A percentile compares a stretch with the other conserved stretches of the same genome.
Conservation (phyloP, 129 eudicot species). For the Cynara cardunculus region DNA sequence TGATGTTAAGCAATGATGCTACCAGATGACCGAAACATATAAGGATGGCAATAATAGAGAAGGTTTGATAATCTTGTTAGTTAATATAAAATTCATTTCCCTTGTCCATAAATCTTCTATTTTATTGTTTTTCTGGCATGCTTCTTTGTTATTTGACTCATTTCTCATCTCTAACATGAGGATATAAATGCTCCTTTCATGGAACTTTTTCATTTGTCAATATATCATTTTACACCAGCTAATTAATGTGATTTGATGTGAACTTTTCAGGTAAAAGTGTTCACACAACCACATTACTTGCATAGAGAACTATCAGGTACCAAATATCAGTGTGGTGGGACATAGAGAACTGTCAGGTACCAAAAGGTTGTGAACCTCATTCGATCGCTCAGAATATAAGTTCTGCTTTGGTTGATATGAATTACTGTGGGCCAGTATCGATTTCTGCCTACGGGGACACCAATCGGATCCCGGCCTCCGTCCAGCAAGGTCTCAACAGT, state of each 20-base stretch:
- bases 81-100: background rate
- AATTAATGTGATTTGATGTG: background rate
- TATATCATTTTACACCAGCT: background rate
- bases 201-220: background rate
- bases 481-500: conserved; percentile 84
- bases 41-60: background rate
- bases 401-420: conserved; percentile 64
- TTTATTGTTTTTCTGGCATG: background rate
- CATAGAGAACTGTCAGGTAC: conserved; percentile 93
- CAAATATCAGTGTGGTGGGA: conserved; percentile 98
- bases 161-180: background rate
- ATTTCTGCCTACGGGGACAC: conserved; percentile 90
- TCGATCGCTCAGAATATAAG: conserved; percentile 85
- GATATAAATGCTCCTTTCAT: background rate
- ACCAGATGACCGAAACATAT: background rate
- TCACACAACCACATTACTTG: conserved; percentile 85
- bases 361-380: conserved; percentile 72
- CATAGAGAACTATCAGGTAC: no score
- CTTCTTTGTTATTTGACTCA: background rate
- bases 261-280: conserved; percentile 82
- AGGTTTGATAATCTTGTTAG: background rate
- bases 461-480: conserved; percentile 49
- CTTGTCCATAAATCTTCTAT: background rate
- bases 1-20: background rate
- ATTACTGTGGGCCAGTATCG: conserved; percentile 77